These are phyloP conservation scores for Diaporthe sp. DNA, from an alignment of 2,329 filamentous ascomycete genomes.

Conservation along the genomic window DNA sequence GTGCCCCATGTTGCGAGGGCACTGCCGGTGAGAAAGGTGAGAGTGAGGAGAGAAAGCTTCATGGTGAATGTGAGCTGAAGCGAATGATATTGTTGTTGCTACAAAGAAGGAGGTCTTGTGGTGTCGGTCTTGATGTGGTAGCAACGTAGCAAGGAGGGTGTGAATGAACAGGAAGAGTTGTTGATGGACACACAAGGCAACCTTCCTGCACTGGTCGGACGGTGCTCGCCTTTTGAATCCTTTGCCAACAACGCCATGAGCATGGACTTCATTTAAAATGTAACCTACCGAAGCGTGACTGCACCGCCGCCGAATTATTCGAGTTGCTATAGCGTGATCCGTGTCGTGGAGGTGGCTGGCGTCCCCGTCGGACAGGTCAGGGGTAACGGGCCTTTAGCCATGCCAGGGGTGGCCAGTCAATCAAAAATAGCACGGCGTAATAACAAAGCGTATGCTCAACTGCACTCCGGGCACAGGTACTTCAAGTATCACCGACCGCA, in stretches of 20 bases:
- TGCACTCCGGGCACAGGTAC: background rate
- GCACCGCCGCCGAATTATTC: constrained; percentile 21
- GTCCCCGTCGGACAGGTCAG: constrained; percentile 22
- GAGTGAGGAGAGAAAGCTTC: constrained; percentile 20
- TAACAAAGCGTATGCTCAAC: constrained; percentile 24
- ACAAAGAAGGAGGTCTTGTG: background rate
- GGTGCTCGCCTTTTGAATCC: constrained; percentile 4
- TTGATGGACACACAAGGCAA: background rate
- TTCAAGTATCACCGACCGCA: background rate
- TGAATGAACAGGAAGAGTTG: background rate
- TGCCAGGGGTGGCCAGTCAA: constrained; percentile 23
- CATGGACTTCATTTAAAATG: constrained; percentile 31
- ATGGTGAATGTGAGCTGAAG: background rate
- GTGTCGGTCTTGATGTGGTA: background rate
- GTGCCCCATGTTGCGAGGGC: constrained; percentile 21
- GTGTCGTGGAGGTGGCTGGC: constrained; percentile 30
- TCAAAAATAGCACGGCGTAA: constrained; percentile 22
- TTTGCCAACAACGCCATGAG: constrained; percentile 2
- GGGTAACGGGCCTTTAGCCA: background rate
- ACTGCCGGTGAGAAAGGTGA: constrained; percentile 3
- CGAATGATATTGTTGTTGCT: background rate
- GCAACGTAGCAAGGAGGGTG: background rate
- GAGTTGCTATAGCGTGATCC: constrained; percentile 20
- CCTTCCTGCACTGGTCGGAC: background rate
- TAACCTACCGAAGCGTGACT: constrained; percentile 22